Evolutionary conservation across 768 basidiomycete species (phyloP).

Genomic region (Mycena kentingensis): DNA sequence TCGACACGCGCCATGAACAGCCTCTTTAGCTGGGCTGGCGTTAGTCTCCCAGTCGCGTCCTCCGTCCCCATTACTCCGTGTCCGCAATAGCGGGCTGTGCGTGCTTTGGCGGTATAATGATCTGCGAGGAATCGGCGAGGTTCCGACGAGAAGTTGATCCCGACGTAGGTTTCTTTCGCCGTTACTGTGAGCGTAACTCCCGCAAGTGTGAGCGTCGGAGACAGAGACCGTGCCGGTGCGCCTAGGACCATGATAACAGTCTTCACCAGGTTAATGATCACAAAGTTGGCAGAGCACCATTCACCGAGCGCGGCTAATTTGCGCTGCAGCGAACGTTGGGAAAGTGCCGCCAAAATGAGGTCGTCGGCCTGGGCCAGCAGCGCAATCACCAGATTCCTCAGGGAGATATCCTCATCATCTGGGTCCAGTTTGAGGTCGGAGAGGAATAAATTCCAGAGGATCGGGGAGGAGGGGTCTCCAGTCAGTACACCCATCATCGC

Average conservation of each 20-base stretch:
- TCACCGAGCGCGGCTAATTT: slow-evolving; percentile 16
- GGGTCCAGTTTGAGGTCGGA: too few relatives aligned
- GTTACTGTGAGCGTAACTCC: slow-evolving; percentile 1
- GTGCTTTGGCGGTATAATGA: slow-evolving; percentile 22
- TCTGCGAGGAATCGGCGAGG: slow-evolving; percentile 8
- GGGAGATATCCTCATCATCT: too few relatives aligned
- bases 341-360: slow-evolving; percentile 21
- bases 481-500: slow-evolving; percentile 7
- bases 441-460: too few relatives aligned
- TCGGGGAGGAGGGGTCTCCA: too few relatives aligned
- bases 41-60: slow-evolving; percentile 17
- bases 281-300: slow-evolving; percentile 29
- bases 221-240: neutral
- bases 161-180: slow-evolving; percentile 16
- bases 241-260: slow-evolving; percentile 24
- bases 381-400: too few relatives aligned
- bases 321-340: slow-evolving; percentile 13
- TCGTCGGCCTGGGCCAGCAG: slow-evolving; percentile 30
- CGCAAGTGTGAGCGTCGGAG: slow-evolving; percentile 2
- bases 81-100: slow-evolving; percentile 19
- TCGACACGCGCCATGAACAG: slow-evolving; percentile 28
- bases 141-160: slow-evolving; percentile 9
- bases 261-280: slow-evolving; percentile 28
- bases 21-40: slow-evolving; percentile 16
- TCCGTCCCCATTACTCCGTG: slow-evolving; percentile 21